Evolutionary conservation across 2,329 filamentous ascomycete genomes (phyloP).

Genomic region (Tolypocladium guangdongense): DNA sequence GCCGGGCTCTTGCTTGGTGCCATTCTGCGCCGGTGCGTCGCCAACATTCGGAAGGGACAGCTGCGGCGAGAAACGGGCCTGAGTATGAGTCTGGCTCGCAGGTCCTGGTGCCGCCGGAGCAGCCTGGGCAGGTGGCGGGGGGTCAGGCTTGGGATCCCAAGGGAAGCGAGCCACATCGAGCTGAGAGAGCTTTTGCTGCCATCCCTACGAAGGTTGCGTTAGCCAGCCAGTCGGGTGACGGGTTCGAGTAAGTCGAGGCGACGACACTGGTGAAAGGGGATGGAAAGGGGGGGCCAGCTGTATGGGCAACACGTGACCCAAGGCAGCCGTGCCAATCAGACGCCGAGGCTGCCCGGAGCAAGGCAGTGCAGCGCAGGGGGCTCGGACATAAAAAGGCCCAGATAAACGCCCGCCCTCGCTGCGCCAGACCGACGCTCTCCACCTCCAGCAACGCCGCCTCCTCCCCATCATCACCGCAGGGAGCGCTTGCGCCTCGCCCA

Average conservation of each 20-base stretch:
- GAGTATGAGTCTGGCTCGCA: constrained; percentile 14
- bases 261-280: neutral
- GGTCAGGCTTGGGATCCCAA: constrained; percentile 82
- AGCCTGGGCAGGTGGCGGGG: constrained; percentile 27
- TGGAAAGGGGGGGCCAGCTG: too few species aligned
- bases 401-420: constrained; percentile 1
- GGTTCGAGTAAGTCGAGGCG: too few species aligned
- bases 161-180: constrained; percentile 82
- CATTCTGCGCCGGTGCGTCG: constrained; percentile 20
- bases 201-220: constrained; percentile 50
- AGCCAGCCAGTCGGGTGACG: constrained; percentile 5
- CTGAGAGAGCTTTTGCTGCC: constrained; percentile 83
- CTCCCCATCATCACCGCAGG: neutral
- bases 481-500: neutral
- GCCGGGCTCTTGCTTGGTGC: constrained; percentile 31
- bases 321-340: neutral
- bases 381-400: neutral
- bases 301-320: neutral
- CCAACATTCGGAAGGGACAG: constrained; percentile 18
- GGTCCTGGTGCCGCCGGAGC: constrained; percentile 12
- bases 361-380: neutral
- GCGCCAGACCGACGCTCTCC: neutral
- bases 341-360: neutral
- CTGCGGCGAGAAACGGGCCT: constrained; percentile 21
- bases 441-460: neutral